These are phyloP conservation scores for Dillenia turbinata DNA, from an alignment of 164 flowering plant species.

Conservation along the genomic window DNA sequence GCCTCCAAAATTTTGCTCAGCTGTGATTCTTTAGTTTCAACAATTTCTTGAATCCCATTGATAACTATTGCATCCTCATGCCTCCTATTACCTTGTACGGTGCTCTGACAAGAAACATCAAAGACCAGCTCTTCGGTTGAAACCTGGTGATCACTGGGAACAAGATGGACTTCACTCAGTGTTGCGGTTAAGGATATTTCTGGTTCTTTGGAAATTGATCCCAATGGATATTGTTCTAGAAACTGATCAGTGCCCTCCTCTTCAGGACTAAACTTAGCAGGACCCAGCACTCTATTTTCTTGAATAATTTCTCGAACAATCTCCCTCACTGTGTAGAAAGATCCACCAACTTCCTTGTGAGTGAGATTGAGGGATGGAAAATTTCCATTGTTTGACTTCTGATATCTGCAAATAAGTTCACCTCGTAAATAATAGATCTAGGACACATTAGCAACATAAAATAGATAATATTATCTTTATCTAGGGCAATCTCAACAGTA, in stretches of 20 bases:
- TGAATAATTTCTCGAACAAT: constrained; percentile 88
- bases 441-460: too few species aligned
- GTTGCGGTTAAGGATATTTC: constrained; percentile 17
- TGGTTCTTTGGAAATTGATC: constrained; percentile 45
- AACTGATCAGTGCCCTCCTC: constrained; percentile 24
- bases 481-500: too few species aligned
- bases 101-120: constrained; percentile 9
- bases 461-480: too few species aligned
- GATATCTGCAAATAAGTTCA: constrained; percentile 54
- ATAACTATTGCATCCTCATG: constrained; percentile 16
- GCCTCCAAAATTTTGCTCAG: constrained; percentile 15
- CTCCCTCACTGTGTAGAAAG: constrained; percentile 90
- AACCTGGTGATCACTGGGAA: constrained; percentile 14
- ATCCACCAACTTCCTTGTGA: constrained; percentile 96
- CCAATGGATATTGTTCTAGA: constrained; percentile 37
- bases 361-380: constrained; percentile 88
- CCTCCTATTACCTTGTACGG: constrained; percentile 16
- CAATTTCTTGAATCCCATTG: constrained; percentile 18
- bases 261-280: constrained; percentile 43
- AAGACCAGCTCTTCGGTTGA: constrained; percentile 16
- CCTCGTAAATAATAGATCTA: not conserved
- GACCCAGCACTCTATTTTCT: constrained; percentile 83
- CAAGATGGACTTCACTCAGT: constrained; percentile 21
- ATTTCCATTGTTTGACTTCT: constrained; percentile 57
- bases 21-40: constrained; percentile 3